Conservation (phyloP, 2,329 filamentous ascomycete genomes). For the Juglanconis juglandina region DNA sequence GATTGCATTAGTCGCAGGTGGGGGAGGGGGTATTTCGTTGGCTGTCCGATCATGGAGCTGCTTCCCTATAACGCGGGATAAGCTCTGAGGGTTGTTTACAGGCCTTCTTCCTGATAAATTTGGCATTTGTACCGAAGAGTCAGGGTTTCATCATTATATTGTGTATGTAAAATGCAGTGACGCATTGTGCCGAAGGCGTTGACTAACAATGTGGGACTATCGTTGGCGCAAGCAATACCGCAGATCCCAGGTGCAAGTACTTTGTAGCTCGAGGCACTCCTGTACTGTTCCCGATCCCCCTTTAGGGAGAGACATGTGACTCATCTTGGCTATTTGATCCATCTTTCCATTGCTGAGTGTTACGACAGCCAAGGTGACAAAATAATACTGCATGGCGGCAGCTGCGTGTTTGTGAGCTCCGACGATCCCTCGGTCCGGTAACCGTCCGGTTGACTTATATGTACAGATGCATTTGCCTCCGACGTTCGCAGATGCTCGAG, state of each 20-base stretch:
- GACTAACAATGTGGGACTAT: slow-evolving; percentile 39
- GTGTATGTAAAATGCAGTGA: slow-evolving; percentile 34
- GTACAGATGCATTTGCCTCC: slow-evolving; percentile 28
- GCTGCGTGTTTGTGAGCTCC: slow-evolving; percentile 26
- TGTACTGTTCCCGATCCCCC: not conserved
- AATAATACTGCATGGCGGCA: slow-evolving; percentile 40
- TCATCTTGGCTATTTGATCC: not conserved
- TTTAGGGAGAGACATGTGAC: not conserved
- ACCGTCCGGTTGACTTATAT: not conserved
- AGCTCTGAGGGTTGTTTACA: slow-evolving; percentile 28
- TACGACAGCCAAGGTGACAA: slow-evolving; percentile 35
- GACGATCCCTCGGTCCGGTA: too few relatives aligned
- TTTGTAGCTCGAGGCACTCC: slow-evolving; percentile 23
- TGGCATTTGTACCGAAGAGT: slow-evolving; percentile 25
- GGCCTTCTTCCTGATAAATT: slow-evolving; percentile 25
- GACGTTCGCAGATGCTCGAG: slow-evolving; percentile 11
- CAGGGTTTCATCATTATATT: not conserved
- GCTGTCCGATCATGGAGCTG: slow-evolving; percentile 36
- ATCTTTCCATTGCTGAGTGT: not conserved
- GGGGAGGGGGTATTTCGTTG: too few relatives aligned
- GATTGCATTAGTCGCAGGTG: too few relatives aligned
- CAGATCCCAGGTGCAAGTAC: slow-evolving; percentile 36
- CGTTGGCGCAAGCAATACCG: slow-evolving; percentile 42
- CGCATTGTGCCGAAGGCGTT: slow-evolving; percentile 47
- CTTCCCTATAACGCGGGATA: slow-evolving; percentile 30